A percentile compares a stretch with the other conserved stretches of the same genome.
These are phyloP conservation scores for Talaromyces marneffei DNA, from an alignment of 2,329 filamentous ascomycete species.

Conservation along the genomic window DNA sequence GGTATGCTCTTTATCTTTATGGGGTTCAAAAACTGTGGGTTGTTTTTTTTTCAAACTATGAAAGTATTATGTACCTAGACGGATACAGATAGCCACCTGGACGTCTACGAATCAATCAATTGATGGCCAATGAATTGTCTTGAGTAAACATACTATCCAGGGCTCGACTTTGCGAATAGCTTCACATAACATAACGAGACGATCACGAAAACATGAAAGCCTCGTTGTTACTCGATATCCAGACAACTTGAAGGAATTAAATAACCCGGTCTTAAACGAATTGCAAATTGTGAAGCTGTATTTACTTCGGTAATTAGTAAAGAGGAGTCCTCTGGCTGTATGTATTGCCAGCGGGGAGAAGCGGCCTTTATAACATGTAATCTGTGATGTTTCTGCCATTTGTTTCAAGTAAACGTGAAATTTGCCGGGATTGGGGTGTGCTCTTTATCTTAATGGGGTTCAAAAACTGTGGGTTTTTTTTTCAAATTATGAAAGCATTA, in stretches of 20 bases:
- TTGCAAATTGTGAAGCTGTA: neutral
- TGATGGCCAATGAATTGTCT: constrained; percentile 25
- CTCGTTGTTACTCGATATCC: too few species aligned
- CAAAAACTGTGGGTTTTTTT: constrained; percentile 29
- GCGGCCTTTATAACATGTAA: too few species aligned
- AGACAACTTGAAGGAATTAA: too few species aligned
- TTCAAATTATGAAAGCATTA: constrained; percentile 37
- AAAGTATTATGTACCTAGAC: constrained; percentile 38
- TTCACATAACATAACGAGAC: too few species aligned
- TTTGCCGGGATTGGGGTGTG: constrained; percentile 51
- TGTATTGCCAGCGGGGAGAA: too few species aligned
- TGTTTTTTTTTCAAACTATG: constrained; percentile 37
- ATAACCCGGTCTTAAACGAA: neutral
- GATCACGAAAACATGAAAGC: too few species aligned
- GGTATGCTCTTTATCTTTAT: constrained; percentile 49
- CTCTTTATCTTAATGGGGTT: constrained; percentile 34
- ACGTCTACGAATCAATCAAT: constrained; percentile 35
- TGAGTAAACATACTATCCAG: neutral
- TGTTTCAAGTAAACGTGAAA: constrained; percentile 59
- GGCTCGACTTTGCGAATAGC: too few species aligned
- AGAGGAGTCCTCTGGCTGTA: too few species aligned
- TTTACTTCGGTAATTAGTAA: too few species aligned
- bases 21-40: constrained; percentile 29
- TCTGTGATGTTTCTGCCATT: too few species aligned
- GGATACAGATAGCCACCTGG: constrained; percentile 35